These are phyloP conservation scores for Casuarina glauca DNA, from an alignment of 306 rosid species.

Conservation along the genomic window DNA sequence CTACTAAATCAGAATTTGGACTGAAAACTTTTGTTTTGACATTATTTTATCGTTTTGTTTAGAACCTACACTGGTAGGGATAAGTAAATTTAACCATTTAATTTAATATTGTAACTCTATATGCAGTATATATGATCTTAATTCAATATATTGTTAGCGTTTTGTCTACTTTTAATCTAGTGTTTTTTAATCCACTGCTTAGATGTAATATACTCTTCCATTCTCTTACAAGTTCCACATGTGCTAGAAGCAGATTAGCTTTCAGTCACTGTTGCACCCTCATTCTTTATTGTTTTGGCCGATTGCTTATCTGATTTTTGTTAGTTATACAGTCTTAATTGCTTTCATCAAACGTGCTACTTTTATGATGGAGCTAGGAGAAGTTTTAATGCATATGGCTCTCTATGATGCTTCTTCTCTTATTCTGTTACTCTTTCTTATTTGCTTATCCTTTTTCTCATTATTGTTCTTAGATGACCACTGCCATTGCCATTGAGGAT, in stretches of 20 bases:
- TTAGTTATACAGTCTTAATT: background rate
- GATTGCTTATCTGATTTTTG: background rate
- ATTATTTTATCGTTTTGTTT: too few species aligned
- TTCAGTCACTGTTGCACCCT: background rate
- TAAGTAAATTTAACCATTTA: too few species aligned
- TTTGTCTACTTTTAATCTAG: background rate
- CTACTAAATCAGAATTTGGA: too few species aligned
- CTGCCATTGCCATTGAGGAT: constrained; percentile 93
- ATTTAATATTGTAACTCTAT: background rate
- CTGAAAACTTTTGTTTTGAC: too few species aligned
- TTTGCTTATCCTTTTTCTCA: constrained; percentile 17
- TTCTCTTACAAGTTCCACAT: background rate
- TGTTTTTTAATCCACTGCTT: background rate
- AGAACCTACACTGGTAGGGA: too few species aligned
- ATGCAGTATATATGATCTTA: background rate
- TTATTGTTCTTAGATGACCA: constrained; percentile 72
- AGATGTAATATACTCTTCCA: background rate
- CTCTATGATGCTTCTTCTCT: background rate
- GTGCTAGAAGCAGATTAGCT: background rate
- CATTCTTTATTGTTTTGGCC: background rate
- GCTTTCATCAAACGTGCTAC: background rate
- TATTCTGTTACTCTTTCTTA: background rate
- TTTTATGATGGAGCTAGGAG: background rate
- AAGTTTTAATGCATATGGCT: background rate
- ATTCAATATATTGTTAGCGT: background rate